Base-by-base conservation (phyloP, 495 filamentous ascomycete species). In the Baudoinia panamericana region DNA sequence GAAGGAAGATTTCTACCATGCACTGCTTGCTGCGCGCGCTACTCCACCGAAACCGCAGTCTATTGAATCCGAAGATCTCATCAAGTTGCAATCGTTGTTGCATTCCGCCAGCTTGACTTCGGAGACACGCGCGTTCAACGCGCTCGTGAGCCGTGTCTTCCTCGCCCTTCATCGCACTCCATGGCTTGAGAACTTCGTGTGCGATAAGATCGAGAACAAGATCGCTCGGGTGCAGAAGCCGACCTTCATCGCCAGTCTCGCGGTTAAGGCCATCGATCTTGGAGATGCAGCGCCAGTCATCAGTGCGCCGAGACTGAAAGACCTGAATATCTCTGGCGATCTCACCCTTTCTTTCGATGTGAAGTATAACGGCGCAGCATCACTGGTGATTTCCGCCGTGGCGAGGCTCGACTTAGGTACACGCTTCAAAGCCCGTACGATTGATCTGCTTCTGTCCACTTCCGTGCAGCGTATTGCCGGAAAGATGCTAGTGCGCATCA, bases 1-100 rank as follows among this genome's bases (percentile, higher is more conserved):
- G 16, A 96, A 97, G 61, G 90, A 97, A 56, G 90, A 97, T 50
- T 96, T 97, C 64, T 97, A 97, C 58, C 83, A 92, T 57, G 82
- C 87, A 15, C 68, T 97, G 48, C 68, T 97, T 12, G 73, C 80
- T 44, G 90, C 86, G 45, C 84, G 93, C 54, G 66, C 73, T 34
- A 66, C 64, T 10, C 71, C 78, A 0, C 86, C 88, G 5, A 68
- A 68, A 23, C 81, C 80, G 12, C 73, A 86, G 39, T 65, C 74
- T n/a, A 93, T 87, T 52, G 78, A 90, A 21, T 69, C 81, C 15
- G 79, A 81, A 55, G 72, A 93, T 62, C 79, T 95, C 23, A 80
- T 95, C 51, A 74, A 76, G 0, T 62, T 97, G 25, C 82, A 96
- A 1, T 86, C 93, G 53, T 75, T 73, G 31, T 64, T 97, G 20